Conservation (phyloP, 2,329 filamentous ascomycete species). For the Zasmidium cellare region DNA sequence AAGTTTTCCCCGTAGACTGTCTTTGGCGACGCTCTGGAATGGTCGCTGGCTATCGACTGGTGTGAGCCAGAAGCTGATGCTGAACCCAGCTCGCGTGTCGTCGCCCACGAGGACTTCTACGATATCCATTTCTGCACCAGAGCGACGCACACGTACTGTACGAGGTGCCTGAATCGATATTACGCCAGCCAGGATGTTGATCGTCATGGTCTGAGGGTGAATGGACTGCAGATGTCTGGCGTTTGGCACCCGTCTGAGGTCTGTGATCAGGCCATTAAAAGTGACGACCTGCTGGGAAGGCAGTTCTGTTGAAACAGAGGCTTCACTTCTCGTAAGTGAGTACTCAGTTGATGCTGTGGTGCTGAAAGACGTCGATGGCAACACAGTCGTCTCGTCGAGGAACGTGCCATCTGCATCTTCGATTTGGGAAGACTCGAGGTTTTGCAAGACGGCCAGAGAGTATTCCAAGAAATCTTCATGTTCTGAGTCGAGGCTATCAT, state of each 20-base stretch:
- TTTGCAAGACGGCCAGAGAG: conserved; percentile 70
- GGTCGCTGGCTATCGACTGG: conserved; percentile 32
- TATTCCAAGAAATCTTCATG: conserved; percentile 72
- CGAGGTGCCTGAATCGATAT: conserved; percentile 70
- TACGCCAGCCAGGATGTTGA: conserved; percentile 78
- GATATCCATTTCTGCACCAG: conserved; percentile 56
- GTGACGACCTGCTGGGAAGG: conserved; percentile 29
- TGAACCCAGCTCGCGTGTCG: conserved; percentile 78
- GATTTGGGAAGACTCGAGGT: conserved; percentile 63
- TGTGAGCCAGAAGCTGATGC: conserved; percentile 79
- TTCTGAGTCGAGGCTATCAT: conserved; percentile 21
- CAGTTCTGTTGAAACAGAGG: conserved; percentile 10
- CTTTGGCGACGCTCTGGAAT: conserved; percentile 21
- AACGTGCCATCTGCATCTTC: conserved; percentile 24
- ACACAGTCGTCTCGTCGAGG: conserved; percentile 35
- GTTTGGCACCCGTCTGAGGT: conserved; percentile 70
- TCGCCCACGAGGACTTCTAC: conserved; percentile 81
- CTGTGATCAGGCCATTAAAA: conserved; percentile 53
- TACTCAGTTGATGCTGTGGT: conserved; percentile 26
- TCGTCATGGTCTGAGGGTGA: conserved; percentile 75
- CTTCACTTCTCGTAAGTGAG: conserved; percentile 27
- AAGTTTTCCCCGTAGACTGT: conserved; percentile 42
- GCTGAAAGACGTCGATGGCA: conserved; percentile 40
- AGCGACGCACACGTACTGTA: conserved; percentile 62
- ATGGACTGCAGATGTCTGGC: conserved; percentile 66